These are phyloP conservation scores for Ogataea ramenticola DNA, from an alignment of 805 yeast genomes.

Conservation along the genomic window DNA sequence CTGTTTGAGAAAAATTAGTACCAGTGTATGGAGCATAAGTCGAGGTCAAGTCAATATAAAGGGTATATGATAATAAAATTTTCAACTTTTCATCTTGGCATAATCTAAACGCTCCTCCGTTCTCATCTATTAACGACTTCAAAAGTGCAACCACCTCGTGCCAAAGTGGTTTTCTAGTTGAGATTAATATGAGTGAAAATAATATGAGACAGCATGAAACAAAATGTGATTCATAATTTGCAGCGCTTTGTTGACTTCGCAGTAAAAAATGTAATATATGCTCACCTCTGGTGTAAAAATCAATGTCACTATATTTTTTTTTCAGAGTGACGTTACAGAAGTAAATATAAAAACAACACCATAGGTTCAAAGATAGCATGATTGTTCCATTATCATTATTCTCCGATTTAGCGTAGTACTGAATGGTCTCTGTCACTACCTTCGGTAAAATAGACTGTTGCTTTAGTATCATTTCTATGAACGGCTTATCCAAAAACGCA, in stretches of 20 bases:
- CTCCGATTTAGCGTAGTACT: not conserved
- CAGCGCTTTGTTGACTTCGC: not conserved
- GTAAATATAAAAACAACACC: conserved; percentile 4
- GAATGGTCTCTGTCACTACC: not conserved
- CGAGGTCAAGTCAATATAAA: conserved; percentile 5
- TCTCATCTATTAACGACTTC: not conserved
- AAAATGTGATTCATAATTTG: not conserved
- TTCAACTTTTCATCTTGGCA: not conserved
- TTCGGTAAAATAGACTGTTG: not conserved
- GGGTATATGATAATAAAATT: conserved; percentile 1
- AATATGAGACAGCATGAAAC: not conserved
- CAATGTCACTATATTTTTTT: not conserved
- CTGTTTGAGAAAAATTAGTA: conserved; percentile 2
- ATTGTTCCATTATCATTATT: not conserved
- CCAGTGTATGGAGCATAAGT: conserved; percentile 5
- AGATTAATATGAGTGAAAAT: not conserved
- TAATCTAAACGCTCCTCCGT: not conserved
- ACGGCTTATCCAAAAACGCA: not conserved
- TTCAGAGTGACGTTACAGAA: not conserved
- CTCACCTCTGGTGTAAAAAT: not conserved
- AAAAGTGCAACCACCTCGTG: not conserved
- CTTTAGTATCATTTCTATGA: not conserved
- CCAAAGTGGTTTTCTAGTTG: not conserved
- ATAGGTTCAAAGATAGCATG: not conserved
- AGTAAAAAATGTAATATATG: not conserved